phyloP scores from a whole-genome alignment of 2,329 filamentous ascomycete species.

The Fusarium torreyae region DNA sequence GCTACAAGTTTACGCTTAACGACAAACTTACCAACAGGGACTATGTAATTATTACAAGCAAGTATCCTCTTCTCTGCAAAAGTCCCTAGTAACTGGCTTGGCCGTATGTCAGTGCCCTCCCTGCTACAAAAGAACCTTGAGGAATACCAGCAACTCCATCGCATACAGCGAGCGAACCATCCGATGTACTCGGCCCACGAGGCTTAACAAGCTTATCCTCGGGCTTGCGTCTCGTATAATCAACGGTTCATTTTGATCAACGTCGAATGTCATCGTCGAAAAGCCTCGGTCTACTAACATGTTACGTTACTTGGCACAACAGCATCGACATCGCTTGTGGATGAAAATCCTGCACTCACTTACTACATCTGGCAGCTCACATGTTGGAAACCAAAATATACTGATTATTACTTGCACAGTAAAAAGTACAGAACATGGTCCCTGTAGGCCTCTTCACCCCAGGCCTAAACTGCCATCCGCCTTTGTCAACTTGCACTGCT shows the following conservation, averaged over 20 bases:
- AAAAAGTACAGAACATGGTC: constrained; percentile 49
- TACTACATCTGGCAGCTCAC: constrained; percentile 24
- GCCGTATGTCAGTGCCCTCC: constrained; percentile 25
- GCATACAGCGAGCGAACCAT: constrained; percentile 25
- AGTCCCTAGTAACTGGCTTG: constrained; percentile 38
- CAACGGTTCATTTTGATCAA: constrained; percentile 5
- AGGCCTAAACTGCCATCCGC: constrained; percentile 31
- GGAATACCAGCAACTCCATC: not conserved
- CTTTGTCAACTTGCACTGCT: constrained; percentile 35
- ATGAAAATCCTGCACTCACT: constrained; percentile 17
- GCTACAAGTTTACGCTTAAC: constrained; percentile 17
- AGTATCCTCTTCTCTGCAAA: constrained; percentile 43
- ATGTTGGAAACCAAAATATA: constrained; percentile 38
- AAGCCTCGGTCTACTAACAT: constrained; percentile 1
- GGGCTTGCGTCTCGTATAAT: constrained; percentile 17
- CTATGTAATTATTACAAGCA: constrained; percentile 39
- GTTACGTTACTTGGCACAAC: constrained; percentile 31
- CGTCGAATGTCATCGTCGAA: constrained; percentile 9
- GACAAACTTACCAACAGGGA: constrained; percentile 17
- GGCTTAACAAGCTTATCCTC: constrained; percentile 30
- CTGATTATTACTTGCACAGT: constrained; percentile 47
- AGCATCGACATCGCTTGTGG: not conserved
- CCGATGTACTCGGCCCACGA: constrained; percentile 31
- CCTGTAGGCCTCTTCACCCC: constrained; percentile 32
- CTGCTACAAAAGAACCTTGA: constrained; percentile 40